These are phyloP conservation scores for Stemphylium lycopersici DNA, from an alignment of 2,329 filamentous ascomycete species.

Conservation along the genomic window DNA sequence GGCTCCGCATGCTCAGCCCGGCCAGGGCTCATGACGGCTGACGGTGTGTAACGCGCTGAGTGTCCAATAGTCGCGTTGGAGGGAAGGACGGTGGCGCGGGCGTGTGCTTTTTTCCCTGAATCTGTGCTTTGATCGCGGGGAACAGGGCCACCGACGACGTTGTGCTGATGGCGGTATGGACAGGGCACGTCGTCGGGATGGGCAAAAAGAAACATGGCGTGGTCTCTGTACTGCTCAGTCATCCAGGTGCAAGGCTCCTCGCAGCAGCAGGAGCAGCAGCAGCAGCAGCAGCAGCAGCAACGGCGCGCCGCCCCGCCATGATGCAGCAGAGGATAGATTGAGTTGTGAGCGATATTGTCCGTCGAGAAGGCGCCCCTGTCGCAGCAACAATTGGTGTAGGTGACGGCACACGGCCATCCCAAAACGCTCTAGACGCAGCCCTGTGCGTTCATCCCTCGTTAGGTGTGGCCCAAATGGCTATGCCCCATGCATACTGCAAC, in stretches of 20 bases:
- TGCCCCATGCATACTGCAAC: constrained; percentile 13
- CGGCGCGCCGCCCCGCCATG: constrained; percentile 5
- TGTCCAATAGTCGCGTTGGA: background rate
- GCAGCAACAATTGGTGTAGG: constrained; percentile 12
- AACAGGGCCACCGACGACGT: background rate
- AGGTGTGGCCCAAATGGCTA: constrained; percentile 12
- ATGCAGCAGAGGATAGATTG: constrained; percentile 4
- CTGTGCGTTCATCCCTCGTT: constrained; percentile 26
- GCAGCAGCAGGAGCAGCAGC: background rate
- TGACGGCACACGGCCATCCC: constrained; percentile 14
- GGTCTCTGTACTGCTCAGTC: background rate
- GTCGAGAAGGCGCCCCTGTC: constrained; percentile 21
- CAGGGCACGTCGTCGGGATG: background rate
- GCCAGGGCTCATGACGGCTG: constrained; percentile 15
- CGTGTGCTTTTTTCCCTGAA: constrained; percentile 17
- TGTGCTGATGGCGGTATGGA: background rate
- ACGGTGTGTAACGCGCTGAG: constrained; percentile 6
- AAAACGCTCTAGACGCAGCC: constrained; percentile 18
- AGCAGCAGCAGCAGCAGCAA: background rate
- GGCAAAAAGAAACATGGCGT: background rate
- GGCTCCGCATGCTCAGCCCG: constrained; percentile 7
- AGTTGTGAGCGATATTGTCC: constrained; percentile 13
- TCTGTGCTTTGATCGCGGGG: constrained; percentile 10
- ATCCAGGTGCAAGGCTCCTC: background rate
- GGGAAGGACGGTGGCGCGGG: constrained; percentile 4